phyloP scores from a whole-genome alignment of 2,329 filamentous ascomycete genomes.

The Colletotrichum neosansevieriae region DNA sequence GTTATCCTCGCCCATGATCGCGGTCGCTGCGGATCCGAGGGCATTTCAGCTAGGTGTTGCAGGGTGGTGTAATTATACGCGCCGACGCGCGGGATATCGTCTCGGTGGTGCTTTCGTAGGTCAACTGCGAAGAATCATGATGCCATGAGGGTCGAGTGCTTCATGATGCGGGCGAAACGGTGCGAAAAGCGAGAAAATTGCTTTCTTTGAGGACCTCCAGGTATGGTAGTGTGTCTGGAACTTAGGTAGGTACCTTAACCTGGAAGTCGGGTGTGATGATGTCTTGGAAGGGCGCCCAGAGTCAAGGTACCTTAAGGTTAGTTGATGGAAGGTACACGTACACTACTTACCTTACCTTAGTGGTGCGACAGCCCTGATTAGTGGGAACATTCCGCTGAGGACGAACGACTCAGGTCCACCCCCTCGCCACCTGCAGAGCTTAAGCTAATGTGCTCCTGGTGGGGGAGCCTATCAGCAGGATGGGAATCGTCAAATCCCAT shows the following conservation, averaged over 20 bases:
- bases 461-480: constrained; percentile 4
- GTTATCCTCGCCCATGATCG: constrained; percentile 47
- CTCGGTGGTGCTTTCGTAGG: background rate
- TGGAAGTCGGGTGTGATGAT: constrained; percentile 16
- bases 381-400: constrained; percentile 33
- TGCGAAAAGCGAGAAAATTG: background rate
- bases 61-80: background rate
- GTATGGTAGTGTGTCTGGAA: too few relatives aligned
- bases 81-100: constrained; percentile 3
- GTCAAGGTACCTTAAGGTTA: background rate
- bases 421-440: background rate
- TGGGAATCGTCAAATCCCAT: constrained; percentile 35
- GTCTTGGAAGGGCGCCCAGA: constrained; percentile 21
- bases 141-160: constrained; percentile 1
- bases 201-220: too few relatives aligned
- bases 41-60: constrained; percentile 36
- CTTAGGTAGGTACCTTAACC: too few relatives aligned
- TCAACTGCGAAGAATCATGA: background rate
- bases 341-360: too few relatives aligned
- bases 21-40: constrained; percentile 38
- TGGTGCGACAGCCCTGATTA: constrained; percentile 33
- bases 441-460: constrained; percentile 14
- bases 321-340: too few relatives aligned
- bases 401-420: constrained; percentile 14
- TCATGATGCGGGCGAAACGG: background rate